Evolutionary conservation across 768 basidiomycete genomes (phyloP), one percentile per base, ranked within the genome.

Genomic region (Inosperma sp.): DNA sequence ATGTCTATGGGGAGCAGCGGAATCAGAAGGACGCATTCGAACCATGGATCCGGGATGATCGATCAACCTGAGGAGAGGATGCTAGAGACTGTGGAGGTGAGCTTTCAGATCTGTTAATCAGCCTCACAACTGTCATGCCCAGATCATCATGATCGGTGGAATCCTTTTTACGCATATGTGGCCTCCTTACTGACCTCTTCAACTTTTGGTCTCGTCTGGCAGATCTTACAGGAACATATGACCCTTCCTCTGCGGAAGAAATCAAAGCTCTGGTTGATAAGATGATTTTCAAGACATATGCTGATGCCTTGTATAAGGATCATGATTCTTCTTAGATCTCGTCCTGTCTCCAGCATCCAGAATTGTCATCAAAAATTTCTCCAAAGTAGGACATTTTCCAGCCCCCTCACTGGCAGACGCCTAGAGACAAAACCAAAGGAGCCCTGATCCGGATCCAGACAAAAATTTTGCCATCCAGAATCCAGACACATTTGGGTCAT

Each of bases 181-280:
- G 59, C 26, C 56, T 62, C 33, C 55, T 62, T 12, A 62, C 61
- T 29, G 53, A 62, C 40, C 55, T 60, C 53, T 52, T 34, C 29
- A 16, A 41, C n/a, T 62, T 62, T 35, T 22, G 51, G 27, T 59
- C 57, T 43, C 51, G 55, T 51, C 40, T 26, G 21, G 43, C 53
- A 25, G 13, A 4, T 55, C 40, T 55, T 34, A 46, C 56, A 7
- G 56, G 56, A 57, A 29, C 13, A 19, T 29, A 44, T 3, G 53
- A 50, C 39, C 56, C 53, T 43, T 56, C 53, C 30, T 41, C 48
- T 48, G 31, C 31, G 41, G 45, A 52, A 49, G 53, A 56, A 43
- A 37, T 34, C 48, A 25, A 50, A 42, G 48, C 21, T 41, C 55
- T 56, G 55, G 55, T 53, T 41, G 26, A 9, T 51, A 27, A 34